A percentile compares a stretch with the other conserved stretches of the same genome.
Conservation (phyloP, 148 eudicot species). For the Agrostemma githago region DNA sequence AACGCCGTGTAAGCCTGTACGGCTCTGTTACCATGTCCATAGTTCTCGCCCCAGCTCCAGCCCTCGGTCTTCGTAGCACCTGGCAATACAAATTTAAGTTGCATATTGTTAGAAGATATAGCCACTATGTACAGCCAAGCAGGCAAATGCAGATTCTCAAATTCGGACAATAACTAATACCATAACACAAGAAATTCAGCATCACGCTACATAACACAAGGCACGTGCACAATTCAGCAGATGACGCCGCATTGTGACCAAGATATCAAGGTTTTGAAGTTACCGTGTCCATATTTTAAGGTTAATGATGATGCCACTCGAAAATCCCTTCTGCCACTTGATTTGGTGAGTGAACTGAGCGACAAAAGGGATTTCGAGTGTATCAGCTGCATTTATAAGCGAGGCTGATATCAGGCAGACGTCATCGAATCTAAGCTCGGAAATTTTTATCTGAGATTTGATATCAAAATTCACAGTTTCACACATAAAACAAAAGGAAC, state of each 20-base stretch:
- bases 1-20: conserved; percentile 54
- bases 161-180: neutral
- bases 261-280: neutral
- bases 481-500: neutral
- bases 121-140: neutral
- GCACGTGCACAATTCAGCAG: neutral
- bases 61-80: conserved; percentile 68
- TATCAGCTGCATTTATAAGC: neutral
- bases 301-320: too few species aligned
- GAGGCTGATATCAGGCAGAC: neutral
- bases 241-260: neutral
- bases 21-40: conserved; percentile 82
- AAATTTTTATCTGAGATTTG: neutral
- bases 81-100: conserved; percentile 21
- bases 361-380: too few species aligned
- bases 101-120: neutral
- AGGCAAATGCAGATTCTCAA: neutral
- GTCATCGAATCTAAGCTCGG: neutral
- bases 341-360: too few species aligned
- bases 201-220: conserved; percentile 8
- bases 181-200: neutral
- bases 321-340: too few species aligned
- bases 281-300: neutral
- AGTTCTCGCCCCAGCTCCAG: conserved; percentile 56
- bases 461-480: neutral